These are phyloP conservation scores for Cyclospora cayetanensis DNA, from an alignment of 169 alveolate genomes.

Conservation along the genomic window DNA sequence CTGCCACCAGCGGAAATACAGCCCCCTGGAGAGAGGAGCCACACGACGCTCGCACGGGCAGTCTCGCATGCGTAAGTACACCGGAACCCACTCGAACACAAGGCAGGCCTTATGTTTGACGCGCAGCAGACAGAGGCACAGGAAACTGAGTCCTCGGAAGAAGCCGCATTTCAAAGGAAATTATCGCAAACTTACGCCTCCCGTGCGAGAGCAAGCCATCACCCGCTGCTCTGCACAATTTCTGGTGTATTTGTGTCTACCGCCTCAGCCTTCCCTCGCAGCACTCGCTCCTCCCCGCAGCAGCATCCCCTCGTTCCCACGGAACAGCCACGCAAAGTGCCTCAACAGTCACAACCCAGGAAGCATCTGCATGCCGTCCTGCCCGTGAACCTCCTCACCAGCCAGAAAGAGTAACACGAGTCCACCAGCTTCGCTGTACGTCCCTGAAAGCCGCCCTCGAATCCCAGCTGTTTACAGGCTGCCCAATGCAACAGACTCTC, in stretches of 20 bases:
- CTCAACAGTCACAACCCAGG: not conserved
- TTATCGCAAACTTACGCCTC: too few relatives aligned
- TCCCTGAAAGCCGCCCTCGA: constrained; percentile 93
- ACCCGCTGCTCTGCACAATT: too few relatives aligned
- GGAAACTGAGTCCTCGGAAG: too few relatives aligned
- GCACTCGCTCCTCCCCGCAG: too few relatives aligned
- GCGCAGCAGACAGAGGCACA: not conserved
- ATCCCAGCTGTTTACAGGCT: constrained; percentile 85
- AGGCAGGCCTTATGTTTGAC: constrained; percentile 4
- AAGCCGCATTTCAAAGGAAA: too few relatives aligned
- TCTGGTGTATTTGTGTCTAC: too few relatives aligned
- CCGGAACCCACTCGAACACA: constrained; percentile 34
- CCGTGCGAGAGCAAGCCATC: too few relatives aligned
- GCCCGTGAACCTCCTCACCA: constrained; percentile 75
- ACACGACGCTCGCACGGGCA: too few relatives aligned
- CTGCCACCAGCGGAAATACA: constrained; percentile 41
- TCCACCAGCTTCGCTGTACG: constrained; percentile 95
- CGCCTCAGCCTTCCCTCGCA: too few relatives aligned
- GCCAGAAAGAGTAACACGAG: constrained; percentile 95
- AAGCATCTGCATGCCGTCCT: not conserved
- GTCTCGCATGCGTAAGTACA: constrained; percentile 74
- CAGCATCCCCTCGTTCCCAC: too few relatives aligned
- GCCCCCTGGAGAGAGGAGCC: constrained; percentile 72
- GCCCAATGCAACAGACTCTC: constrained; percentile 84
- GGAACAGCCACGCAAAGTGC: not conserved